A percentile compares a stretch with the other conserved stretches of the same genome.
Conservation (phyloP, 129 eudicot species). For the Saussurea involucrata region DNA sequence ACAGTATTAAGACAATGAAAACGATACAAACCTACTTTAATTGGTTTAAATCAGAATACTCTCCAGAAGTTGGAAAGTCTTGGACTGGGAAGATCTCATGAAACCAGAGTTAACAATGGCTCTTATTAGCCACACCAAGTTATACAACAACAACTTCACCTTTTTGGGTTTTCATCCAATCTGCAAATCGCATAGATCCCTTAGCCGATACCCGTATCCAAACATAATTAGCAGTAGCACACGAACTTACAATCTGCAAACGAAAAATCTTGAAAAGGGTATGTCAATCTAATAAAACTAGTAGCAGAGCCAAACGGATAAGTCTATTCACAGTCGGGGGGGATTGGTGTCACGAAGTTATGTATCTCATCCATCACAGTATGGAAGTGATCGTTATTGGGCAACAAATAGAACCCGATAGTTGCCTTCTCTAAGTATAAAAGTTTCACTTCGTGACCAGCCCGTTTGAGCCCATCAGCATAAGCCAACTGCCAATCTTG, state of each 20-base stretch:
- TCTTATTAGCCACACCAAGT: not conserved
- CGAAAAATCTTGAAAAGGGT: slow-evolving; percentile 17
- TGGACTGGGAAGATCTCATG: slow-evolving; percentile 9
- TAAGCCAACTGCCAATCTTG: slow-evolving; percentile 68
- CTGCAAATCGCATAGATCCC: slow-evolving; percentile 10
- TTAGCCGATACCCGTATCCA: slow-evolving; percentile 10
- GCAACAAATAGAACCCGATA: slow-evolving; percentile 65
- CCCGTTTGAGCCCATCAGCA: slow-evolving; percentile 46
- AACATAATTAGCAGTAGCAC: slow-evolving; percentile 15
- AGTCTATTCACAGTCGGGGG: slow-evolving; percentile 27
- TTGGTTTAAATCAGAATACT: slow-evolving; percentile 1
- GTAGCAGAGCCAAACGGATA: not conserved
- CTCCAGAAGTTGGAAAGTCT: slow-evolving; percentile 24
- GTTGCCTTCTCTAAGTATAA: slow-evolving; percentile 53
- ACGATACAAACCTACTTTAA: too few relatives aligned
- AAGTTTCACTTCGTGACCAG: slow-evolving; percentile 52
- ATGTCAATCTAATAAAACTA: slow-evolving; percentile 32
- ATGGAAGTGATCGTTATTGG: slow-evolving; percentile 54
- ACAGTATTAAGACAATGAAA: too few relatives aligned
- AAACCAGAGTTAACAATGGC: slow-evolving; percentile 24
- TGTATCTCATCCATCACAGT: slow-evolving; percentile 60
- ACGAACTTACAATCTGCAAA: slow-evolving; percentile 32
- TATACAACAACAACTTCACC: slow-evolving; percentile 15
- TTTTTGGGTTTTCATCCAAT: slow-evolving; percentile 5
- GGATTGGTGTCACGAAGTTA: slow-evolving; percentile 37